phyloP scores from a whole-genome alignment of 257 asterid species.

The Rubia yunnanensis region DNA sequence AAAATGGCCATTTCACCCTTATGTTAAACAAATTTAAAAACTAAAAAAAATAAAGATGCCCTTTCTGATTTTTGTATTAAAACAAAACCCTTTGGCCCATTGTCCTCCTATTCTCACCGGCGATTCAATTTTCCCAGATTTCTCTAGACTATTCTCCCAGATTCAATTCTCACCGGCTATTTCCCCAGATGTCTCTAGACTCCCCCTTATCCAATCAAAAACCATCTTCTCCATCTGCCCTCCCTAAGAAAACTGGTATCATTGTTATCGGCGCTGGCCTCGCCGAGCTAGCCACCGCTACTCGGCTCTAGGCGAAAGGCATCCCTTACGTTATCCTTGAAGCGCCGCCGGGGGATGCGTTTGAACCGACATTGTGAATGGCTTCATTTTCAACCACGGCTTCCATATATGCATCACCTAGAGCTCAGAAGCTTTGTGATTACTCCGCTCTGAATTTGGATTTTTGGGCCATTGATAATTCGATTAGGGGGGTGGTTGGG shows the following conservation, averaged over 20 bases:
- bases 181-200: conserved; percentile 33
- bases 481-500: too few species aligned
- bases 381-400: conserved; percentile 86
- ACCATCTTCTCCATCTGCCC: conserved; percentile 12
- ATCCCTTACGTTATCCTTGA: conserved; percentile 72
- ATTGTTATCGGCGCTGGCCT: conserved; percentile 84
- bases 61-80: too few species aligned
- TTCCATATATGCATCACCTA: conserved; percentile 94
- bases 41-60: too few species aligned
- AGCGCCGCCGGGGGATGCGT: conserved; percentile 96
- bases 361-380: conserved; percentile 68
- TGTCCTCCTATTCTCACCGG: too few species aligned
- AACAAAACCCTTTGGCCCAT: too few species aligned
- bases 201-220: conserved; percentile 26
- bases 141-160: too few species aligned
- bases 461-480: too few species aligned
- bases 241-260: conserved; percentile 41
- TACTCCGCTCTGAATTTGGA: conserved; percentile 46
- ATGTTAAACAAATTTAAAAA: too few species aligned
- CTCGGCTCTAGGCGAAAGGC: conserved; percentile 62
- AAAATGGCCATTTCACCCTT: too few species aligned
- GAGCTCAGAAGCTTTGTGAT: conserved; percentile 58
- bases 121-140: too few species aligned
- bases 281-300: conserved; percentile 89
- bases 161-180: conserved; percentile 19